These are phyloP conservation scores for Hygrophoropsis aurantiaca DNA, from an alignment of 768 basidiomycete species.

Conservation along the genomic window DNA sequence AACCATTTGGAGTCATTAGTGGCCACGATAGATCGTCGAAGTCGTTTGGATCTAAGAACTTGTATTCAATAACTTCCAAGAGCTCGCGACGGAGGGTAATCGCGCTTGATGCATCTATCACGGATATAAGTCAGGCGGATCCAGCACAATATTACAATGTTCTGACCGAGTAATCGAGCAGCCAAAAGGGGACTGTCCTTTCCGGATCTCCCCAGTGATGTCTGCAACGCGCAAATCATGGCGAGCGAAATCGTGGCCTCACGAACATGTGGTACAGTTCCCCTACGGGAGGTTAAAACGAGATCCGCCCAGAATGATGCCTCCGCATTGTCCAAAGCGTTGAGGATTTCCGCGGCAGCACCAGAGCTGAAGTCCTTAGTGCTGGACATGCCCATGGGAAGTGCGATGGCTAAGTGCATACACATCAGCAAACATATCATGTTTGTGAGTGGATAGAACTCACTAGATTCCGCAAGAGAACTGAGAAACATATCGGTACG, in stretches of 20 bases:
- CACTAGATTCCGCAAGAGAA: constrained; percentile 89
- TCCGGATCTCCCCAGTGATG: constrained; percentile 68
- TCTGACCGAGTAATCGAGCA: constrained; percentile 61
- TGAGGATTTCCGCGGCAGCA: constrained; percentile 55
- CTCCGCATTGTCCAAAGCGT: constrained; percentile 66
- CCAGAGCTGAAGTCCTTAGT: constrained; percentile 37
- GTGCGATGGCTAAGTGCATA: constrained; percentile 62
- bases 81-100: constrained; percentile 86
- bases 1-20: constrained; percentile 43
- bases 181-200: constrained; percentile 52
- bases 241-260: constrained; percentile 72
- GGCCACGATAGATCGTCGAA: constrained; percentile 81
- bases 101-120: constrained; percentile 67
- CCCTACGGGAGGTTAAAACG: constrained; percentile 50
- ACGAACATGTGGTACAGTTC: constrained; percentile 69
- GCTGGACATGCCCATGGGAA: constrained; percentile 75
- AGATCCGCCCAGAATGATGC: constrained; percentile 69
- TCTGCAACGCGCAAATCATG: constrained; percentile 72
- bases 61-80: constrained; percentile 75
- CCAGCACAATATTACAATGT: neutral
- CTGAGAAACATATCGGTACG: constrained; percentile 86
- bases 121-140: neutral
- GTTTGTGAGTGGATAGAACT: constrained; percentile 25
- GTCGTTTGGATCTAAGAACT: constrained; percentile 46
- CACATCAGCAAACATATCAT: constrained; percentile 1